Percentiles rank a stretch among this genome's conserved stretches.
Evolutionary conservation across 2,329 filamentous ascomycete species (phyloP).

Genomic region (Penicillium sp.): DNA sequence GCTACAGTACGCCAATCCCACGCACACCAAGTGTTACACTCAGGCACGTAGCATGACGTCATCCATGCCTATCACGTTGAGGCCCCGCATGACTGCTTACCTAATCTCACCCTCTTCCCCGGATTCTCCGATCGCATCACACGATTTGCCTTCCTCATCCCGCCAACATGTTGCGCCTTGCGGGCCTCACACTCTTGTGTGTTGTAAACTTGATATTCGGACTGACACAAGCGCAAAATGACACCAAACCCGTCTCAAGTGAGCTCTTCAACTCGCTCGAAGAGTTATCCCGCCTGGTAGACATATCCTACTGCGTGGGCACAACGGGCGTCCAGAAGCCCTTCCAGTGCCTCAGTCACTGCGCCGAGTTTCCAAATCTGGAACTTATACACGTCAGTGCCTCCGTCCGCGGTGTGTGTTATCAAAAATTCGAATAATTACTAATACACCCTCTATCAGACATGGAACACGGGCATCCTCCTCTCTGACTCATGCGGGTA

Average conservation of each 20-base stretch:
- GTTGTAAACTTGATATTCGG: not conserved
- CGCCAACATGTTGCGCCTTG: slow-evolving; percentile 4
- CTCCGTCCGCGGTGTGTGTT: not conserved
- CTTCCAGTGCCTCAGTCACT: slow-evolving; percentile 83
- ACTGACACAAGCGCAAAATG: not conserved
- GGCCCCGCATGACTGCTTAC: slow-evolving; percentile 8
- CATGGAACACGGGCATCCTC: slow-evolving; percentile 87
- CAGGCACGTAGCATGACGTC: not conserved
- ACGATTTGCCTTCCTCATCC: not conserved
- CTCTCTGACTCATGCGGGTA: slow-evolving; percentile 93
- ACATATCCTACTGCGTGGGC: slow-evolving; percentile 93
- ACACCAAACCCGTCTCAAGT: slow-evolving; percentile 51
- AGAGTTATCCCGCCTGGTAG: slow-evolving; percentile 85
- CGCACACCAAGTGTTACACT: no score
- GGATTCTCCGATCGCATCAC: slow-evolving; percentile 3
- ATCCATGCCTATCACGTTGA: not conserved
- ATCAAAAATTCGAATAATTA: not conserved
- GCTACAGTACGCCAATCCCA: no score
- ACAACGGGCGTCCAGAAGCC: slow-evolving; percentile 78
- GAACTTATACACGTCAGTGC: slow-evolving; percentile 66
- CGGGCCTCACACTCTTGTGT: not conserved
- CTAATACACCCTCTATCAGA: slow-evolving; percentile 40
- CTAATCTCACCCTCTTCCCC: slow-evolving; percentile 10
- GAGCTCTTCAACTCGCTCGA: slow-evolving; percentile 79
- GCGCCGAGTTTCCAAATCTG: slow-evolving; percentile 77